Evolutionary conservation across 2,329 filamentous ascomycete genomes (phyloP).

Genomic region (Cryphonectria japonica): DNA sequence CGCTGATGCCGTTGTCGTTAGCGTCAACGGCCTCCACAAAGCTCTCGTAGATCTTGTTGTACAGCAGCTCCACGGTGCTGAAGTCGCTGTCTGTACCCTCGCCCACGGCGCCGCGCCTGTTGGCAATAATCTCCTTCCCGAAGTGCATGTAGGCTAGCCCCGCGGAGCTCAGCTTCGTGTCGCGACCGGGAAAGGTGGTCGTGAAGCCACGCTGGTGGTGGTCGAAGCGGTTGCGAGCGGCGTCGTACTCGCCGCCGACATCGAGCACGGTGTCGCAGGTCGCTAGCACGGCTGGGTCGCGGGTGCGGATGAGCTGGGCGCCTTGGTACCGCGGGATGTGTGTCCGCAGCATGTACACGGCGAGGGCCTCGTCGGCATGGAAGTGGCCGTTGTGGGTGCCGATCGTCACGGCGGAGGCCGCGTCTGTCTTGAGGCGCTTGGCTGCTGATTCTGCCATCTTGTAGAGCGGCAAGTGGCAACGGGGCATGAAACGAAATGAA

Average conservation of each 20-base stretch:
- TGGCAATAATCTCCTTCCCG: slow-evolving; percentile 79
- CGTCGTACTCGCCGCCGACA: slow-evolving; percentile 93
- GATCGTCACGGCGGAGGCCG: slow-evolving; percentile 61
- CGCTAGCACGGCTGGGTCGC: slow-evolving; percentile 77
- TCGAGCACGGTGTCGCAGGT: slow-evolving; percentile 95
- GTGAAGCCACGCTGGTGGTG: slow-evolving; percentile 95
- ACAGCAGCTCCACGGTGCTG: slow-evolving; percentile 74
- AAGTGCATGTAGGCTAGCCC: slow-evolving; percentile 97
- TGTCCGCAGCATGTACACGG: slow-evolving; percentile 91
- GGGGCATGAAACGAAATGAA: slow-evolving; percentile 44
- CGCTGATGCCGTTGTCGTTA: slow-evolving; percentile 92
- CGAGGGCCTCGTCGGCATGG: slow-evolving; percentile 97
- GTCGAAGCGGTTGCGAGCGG: slow-evolving; percentile 79
- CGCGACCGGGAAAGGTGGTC: slow-evolving; percentile 80
- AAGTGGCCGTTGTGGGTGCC: slow-evolving; percentile 98
- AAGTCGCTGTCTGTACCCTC: slow-evolving; percentile 57
- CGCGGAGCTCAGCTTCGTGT: slow-evolving; percentile 90
- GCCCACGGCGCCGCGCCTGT: slow-evolving; percentile 52
- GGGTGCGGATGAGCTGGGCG: slow-evolving; percentile 80
- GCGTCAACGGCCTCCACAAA: slow-evolving; percentile 97
- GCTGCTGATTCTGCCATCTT: slow-evolving; percentile 71
- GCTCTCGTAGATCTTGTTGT: slow-evolving; percentile 86
- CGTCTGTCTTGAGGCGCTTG: slow-evolving; percentile 82
- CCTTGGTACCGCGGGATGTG: slow-evolving; percentile 75
- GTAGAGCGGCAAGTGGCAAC: slow-evolving; percentile 36